Percentiles rank a stretch among this genome's conserved stretches.
These are phyloP conservation scores for Macrophomina tecta DNA, from an alignment of 2,329 filamentous ascomycete species.

Conservation along the genomic window DNA sequence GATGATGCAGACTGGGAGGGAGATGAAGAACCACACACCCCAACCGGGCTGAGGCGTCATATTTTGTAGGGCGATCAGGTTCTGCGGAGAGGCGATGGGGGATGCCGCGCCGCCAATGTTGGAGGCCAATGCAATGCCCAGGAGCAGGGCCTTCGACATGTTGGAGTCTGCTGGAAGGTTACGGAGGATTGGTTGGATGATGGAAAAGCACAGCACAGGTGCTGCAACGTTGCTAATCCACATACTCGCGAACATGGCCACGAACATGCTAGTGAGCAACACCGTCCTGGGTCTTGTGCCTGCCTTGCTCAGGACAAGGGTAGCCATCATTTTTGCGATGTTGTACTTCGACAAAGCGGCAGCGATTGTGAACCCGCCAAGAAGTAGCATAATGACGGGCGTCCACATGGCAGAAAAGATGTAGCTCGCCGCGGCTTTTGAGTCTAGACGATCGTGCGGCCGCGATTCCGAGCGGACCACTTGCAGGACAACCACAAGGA, in stretches of 20 bases:
- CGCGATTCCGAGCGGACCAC: constrained; percentile 81
- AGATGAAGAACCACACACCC: constrained; percentile 97
- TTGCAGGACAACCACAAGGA: constrained; percentile 84
- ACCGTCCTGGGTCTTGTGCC: constrained; percentile 89
- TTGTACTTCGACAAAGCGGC: constrained; percentile 96
- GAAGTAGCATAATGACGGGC: constrained; percentile 95
- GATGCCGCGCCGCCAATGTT: constrained; percentile 97
- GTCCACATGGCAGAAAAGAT: constrained; percentile 99
- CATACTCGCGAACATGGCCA: constrained; percentile 97
- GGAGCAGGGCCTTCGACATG: constrained; percentile 93
- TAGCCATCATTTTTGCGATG: constrained; percentile 96
- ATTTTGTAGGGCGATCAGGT: constrained; percentile 94
- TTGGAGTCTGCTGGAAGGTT: constrained; percentile 88
- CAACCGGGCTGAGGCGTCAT: constrained; percentile 92
- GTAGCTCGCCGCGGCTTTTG: constrained; percentile 80
- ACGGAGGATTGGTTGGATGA: constrained; percentile 94
- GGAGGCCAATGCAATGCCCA: constrained; percentile 91
- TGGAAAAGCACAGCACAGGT: constrained; percentile 94
- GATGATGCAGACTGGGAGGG: constrained; percentile 88
- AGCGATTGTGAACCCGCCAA: constrained; percentile 94
- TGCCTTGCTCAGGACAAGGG: constrained; percentile 93
- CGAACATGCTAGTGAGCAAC: constrained; percentile 97
- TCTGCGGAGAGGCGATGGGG: constrained; percentile 95
- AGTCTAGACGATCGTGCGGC: constrained; percentile 72
- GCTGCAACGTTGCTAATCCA: constrained; percentile 98